These are phyloP conservation scores for Marchantia paleacea DNA, from an alignment of 225 moss, liverwort and hornwort genomes.

Conservation along the genomic window DNA sequence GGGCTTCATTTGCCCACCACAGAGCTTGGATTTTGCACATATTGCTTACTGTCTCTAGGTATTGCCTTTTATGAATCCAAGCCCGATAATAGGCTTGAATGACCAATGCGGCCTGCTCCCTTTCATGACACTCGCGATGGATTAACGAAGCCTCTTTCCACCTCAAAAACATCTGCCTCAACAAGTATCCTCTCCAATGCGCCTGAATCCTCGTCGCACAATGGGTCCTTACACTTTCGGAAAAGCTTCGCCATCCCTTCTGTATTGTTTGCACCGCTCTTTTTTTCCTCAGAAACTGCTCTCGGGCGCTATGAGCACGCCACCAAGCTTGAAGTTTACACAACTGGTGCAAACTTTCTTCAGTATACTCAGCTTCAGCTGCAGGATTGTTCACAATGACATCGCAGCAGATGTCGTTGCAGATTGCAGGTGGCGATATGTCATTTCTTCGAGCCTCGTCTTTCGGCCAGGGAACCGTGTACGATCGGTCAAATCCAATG, in stretches of 20 bases:
- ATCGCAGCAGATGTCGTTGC: neutral
- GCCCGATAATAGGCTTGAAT: slow-evolving; percentile 38
- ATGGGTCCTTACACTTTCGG: neutral
- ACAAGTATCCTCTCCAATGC: slow-evolving; percentile 33
- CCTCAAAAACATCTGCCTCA: slow-evolving; percentile 18
- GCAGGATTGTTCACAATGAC: neutral
- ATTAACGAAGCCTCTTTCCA: slow-evolving; percentile 28
- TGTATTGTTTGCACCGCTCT: slow-evolving; percentile 14
- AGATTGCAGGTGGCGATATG: slow-evolving; percentile 4
- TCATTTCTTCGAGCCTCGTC: slow-evolving; percentile 19
- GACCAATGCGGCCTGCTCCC: slow-evolving; percentile 33
- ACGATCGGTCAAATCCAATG: slow-evolving; percentile 31
- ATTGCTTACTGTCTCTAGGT: slow-evolving; percentile 24
- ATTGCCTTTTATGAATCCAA: slow-evolving; percentile 27
- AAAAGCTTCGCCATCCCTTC: slow-evolving; percentile 21
- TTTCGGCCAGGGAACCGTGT: slow-evolving; percentile 31
- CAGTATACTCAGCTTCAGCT: neutral
- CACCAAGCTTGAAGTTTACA: slow-evolving; percentile 36
- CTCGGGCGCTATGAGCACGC: slow-evolving; percentile 11
- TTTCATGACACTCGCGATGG: slow-evolving; percentile 8
- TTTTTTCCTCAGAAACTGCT: neutral
- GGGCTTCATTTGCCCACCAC: slow-evolving; percentile 42
- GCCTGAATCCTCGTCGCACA: slow-evolving; percentile 28
- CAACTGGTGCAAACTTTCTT: neutral
- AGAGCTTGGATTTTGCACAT: slow-evolving; percentile 48